A percentile compares a stretch with the other conserved stretches of the same genome.
phyloP scores from a whole-genome alignment of 805 yeast genomes.

The Ogataea trehalophila region DNA sequence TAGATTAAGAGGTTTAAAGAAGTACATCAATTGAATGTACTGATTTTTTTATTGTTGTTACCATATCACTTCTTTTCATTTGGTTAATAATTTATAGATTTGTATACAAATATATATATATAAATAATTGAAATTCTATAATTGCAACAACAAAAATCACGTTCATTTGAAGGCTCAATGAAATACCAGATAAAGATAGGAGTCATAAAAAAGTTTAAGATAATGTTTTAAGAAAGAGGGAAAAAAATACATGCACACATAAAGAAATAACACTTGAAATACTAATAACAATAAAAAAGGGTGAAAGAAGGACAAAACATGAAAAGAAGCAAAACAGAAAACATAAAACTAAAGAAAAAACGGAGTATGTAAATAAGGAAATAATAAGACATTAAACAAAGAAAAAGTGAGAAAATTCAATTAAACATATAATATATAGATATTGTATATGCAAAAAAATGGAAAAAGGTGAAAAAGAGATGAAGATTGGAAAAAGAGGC shows the following conservation, averaged over 20 bases:
- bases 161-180: too few species aligned
- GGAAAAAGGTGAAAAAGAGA: background rate
- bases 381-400: background rate
- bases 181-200: too few species aligned
- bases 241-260: too few species aligned
- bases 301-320: background rate
- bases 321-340: background rate
- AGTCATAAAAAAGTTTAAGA: too few species aligned
- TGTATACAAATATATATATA: too few species aligned
- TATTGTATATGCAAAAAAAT: background rate
- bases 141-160: too few species aligned
- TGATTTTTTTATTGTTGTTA: background rate
- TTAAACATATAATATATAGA: background rate
- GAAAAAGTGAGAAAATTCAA: background rate
- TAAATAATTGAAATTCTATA: too few species aligned
- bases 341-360: background rate
- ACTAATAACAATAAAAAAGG: background rate
- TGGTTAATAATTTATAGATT: background rate
- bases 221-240: too few species aligned
- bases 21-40: conserved; percentile 40
- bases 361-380: background rate
- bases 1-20: conserved; percentile 64
- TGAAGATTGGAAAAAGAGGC: background rate
- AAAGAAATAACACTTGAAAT: background rate
- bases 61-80: background rate